phyloP scores from a whole-genome alignment of 495 filamentous ascomycete genomes.

The Lindgomyces ingoldianus region DNA sequence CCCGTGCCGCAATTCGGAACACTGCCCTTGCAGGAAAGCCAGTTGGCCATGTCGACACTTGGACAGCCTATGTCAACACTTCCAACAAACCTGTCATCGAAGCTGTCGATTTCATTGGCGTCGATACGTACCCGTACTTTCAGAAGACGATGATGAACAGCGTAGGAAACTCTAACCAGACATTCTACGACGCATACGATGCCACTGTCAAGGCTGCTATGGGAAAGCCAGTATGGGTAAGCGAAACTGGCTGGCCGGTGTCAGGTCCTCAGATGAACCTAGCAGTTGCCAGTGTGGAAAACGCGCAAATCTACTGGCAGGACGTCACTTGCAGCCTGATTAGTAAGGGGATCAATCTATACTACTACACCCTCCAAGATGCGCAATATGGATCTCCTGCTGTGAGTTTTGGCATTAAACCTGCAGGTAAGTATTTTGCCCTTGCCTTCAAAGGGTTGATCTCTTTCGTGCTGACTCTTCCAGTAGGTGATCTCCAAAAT shows the following conservation, averaged over 20 bases:
- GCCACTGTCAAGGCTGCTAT: slow-evolving; percentile 59
- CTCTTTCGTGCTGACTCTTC: background rate
- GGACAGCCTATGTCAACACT: slow-evolving; percentile 79
- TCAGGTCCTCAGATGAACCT: slow-evolving; percentile 60
- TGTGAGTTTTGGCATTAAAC: slow-evolving; percentile 70
- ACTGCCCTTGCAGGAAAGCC: slow-evolving; percentile 57
- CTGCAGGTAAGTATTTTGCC: slow-evolving; percentile 33
- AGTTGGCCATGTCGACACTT: slow-evolving; percentile 90
- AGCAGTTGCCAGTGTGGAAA: slow-evolving; percentile 64
- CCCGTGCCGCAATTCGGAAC: slow-evolving; percentile 58
- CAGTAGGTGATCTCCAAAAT: slow-evolving; percentile 46
- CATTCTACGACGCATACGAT: slow-evolving; percentile 65
- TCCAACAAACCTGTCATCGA: slow-evolving; percentile 70
- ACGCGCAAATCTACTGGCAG: slow-evolving; percentile 79
- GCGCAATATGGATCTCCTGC: slow-evolving; percentile 55
- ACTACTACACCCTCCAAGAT: slow-evolving; percentile 77
- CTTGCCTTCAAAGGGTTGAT: background rate
- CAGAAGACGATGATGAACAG: slow-evolving; percentile 67
- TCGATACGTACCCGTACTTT: slow-evolving; percentile 67
- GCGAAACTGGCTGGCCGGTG: slow-evolving; percentile 87
- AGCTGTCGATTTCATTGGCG: slow-evolving; percentile 73
- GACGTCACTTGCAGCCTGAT: slow-evolving; percentile 73
- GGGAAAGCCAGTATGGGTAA: slow-evolving; percentile 80
- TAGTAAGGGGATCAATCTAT: slow-evolving; percentile 63
- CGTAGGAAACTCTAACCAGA: slow-evolving; percentile 59